These are phyloP conservation scores for Vitis labrusca DNA, from an alignment of 164 flowering plant species.

Conservation along the genomic window DNA sequence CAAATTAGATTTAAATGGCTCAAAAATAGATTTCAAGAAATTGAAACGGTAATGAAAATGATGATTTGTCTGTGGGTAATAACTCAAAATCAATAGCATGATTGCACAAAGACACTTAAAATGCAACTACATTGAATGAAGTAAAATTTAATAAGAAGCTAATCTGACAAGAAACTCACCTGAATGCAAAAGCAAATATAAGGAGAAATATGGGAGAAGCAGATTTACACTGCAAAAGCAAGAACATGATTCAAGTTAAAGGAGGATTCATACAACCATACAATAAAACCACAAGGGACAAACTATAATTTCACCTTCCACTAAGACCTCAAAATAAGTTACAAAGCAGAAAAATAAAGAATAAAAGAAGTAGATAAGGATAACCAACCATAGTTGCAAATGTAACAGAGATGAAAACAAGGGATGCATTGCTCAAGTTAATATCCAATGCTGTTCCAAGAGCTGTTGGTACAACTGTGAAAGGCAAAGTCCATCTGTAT, in stretches of 20 bases:
- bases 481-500: constrained; percentile 84
- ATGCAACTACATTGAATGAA: no score
- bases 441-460: constrained; percentile 96
- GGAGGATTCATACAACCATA: background rate
- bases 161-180: constrained; percentile 41
- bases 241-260: background rate
- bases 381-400: constrained; percentile 97
- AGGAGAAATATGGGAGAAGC: constrained; percentile 96
- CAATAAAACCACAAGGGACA: background rate
- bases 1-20: no score
- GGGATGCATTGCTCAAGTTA: constrained; percentile 95
- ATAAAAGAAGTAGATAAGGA: background rate
- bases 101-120: no score
- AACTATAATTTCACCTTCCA: constrained; percentile 3
- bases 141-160: constrained; percentile 2
- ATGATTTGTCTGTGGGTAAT: background rate
- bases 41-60: background rate
- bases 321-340: background rate
- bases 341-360: background rate
- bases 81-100: no score
- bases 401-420: constrained; percentile 96
- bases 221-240: constrained; percentile 89
- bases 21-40: background rate
- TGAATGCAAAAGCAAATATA: constrained; percentile 97
- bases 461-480: constrained; percentile 98